phyloP scores from a whole-genome alignment of 768 basidiomycete species.

The Amanita pallidorosea region DNA sequence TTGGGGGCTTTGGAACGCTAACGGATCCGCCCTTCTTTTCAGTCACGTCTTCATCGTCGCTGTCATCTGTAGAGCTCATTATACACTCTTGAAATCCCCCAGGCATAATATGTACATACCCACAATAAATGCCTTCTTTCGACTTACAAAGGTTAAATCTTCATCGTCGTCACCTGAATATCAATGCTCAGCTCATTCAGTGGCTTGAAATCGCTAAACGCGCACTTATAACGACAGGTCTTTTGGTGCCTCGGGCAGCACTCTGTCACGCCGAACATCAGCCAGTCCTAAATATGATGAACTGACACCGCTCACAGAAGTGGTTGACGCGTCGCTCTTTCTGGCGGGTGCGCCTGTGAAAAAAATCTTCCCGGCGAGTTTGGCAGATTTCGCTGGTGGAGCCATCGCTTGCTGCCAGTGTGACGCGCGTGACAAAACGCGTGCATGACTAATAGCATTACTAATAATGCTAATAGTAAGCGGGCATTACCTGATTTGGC shows the following conservation, averaged over 20 bases:
- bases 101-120: background rate
- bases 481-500: background rate
- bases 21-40: background rate
- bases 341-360: background rate
- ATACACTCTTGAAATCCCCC: background rate
- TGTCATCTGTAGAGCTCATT: background rate
- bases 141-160: background rate
- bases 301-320: background rate
- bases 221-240: conserved; percentile 1
- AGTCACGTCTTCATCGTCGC: background rate
- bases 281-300: background rate
- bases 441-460: no score
- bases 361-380: background rate
- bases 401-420: background rate
- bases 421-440: background rate
- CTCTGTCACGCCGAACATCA: background rate
- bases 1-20: background rate
- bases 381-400: background rate
- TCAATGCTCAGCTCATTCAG: background rate
- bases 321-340: background rate
- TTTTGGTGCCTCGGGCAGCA: background rate
- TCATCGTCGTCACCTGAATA: conserved; percentile 1
- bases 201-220: background rate
- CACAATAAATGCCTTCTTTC: background rate
- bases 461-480: no score